Conservation (phyloP, 768 basidiomycete genomes). For the Galerina sulciceps region DNA sequence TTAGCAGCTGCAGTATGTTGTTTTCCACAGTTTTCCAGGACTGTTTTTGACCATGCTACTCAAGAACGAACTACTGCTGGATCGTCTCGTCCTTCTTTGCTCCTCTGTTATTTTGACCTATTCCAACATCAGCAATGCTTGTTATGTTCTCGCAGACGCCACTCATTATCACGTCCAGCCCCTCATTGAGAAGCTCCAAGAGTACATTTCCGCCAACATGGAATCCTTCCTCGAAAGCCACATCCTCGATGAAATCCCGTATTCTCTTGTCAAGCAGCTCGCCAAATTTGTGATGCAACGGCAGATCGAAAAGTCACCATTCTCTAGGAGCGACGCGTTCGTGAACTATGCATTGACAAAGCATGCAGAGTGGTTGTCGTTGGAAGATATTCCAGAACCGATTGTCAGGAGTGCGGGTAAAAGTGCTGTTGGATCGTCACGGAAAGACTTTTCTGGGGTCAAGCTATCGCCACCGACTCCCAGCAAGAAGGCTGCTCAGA, state of each 20-base stretch:
- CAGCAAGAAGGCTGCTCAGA: constrained; percentile 15
- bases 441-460: constrained; percentile 14
- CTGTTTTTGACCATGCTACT: not conserved
- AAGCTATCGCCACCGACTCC: constrained; percentile 24
- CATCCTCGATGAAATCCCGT: constrained; percentile 77
- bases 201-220: constrained; percentile 81
- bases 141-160: constrained; percentile 81
- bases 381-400: constrained; percentile 68
- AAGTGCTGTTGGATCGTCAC: constrained; percentile 4
- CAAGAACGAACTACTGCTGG: constrained; percentile 89
- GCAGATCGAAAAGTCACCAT: constrained; percentile 70
- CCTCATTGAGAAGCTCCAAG: constrained; percentile 73
- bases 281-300: constrained; percentile 55
- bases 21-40: not conserved
- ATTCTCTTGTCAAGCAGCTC: constrained; percentile 69
- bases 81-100: constrained; percentile 82
- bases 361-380: constrained; percentile 71
- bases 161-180: constrained; percentile 72
- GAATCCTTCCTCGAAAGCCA: constrained; percentile 84
- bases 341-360: constrained; percentile 59
- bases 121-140: constrained; percentile 75
- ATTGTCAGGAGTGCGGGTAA: constrained; percentile 38
- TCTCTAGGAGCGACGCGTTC: constrained; percentile 61
- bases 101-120: constrained; percentile 73
- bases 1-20: constrained; percentile 78